Base-by-base conservation (phyloP, 768 basidiomycete genomes). In the Zangia roseola region DNA sequence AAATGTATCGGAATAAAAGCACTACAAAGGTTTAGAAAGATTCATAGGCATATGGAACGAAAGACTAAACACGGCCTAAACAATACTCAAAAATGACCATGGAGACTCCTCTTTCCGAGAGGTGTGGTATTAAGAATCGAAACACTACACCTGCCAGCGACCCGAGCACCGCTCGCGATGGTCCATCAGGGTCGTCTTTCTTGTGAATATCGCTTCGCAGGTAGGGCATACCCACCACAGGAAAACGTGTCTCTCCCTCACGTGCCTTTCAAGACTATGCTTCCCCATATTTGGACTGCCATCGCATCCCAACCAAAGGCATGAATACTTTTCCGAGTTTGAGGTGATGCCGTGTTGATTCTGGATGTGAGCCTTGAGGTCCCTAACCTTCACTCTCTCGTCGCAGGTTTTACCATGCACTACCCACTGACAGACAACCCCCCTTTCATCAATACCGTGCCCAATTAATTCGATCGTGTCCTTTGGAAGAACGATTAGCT, bases 211-310 rank as follows among this genome's bases (percentile, higher is more conserved):
- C 30, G n/a, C n/a, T 7, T 40, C 38, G 33, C 45, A 47, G n/a
- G 21, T 39, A 10, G 38, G 45, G n/a, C 45, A 47, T 10, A 30
- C 30, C 45, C 45, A 47, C 6, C 17, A 40, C n/a, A 47, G 21
- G 6, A 7, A 12, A 31, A n/a, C 8, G 16, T 47, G 45, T 7
- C n/a, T 1, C 28, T 47, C 45, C 13, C n/a, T 21, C 13, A 47
- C 7, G 13, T 47, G 45, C n/a, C 38, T 47, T 25, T 20, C 38
- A 7, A 47, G 45, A 6, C 4, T 17, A 3, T 28, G 24, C 14
- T 12, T 3, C 16, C 13, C 40, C 45, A 33, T 33, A 10, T 2
- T 10, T 8, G 21, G n/a, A n/a, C 9, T n/a, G 2, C 13, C n/a
- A 2, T 30, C 17, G 30, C 45, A 40, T 24, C 17, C 5, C 10